Conservation (phyloP, 148 eudicot genomes). For the Rhododendron williamsianum region DNA sequence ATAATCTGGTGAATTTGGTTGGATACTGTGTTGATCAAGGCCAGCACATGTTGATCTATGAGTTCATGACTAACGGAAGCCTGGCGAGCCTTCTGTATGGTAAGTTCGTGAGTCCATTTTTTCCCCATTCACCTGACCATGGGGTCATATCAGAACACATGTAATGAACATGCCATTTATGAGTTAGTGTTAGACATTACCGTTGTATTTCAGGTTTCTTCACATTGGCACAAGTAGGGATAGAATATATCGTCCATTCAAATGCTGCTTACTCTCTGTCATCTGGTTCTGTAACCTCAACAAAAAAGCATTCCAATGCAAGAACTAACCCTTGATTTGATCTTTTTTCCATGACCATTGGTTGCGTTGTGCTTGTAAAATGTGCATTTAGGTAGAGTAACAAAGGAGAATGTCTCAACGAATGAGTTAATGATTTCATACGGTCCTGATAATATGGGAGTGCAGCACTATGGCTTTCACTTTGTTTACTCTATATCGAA, state of each 20-base stretch:
- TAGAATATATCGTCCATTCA: background rate
- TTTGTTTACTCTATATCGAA: background rate
- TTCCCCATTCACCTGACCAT: background rate
- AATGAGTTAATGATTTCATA: background rate
- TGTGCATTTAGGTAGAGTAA: background rate
- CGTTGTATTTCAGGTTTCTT: background rate
- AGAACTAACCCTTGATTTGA: background rate
- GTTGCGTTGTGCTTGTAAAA: background rate
- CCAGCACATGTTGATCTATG: slow-evolving; percentile 78
- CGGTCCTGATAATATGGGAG: background rate
- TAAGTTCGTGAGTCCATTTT: slow-evolving; percentile 25
- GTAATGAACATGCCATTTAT: background rate
- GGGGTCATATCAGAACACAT: background rate
- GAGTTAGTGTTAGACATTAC: background rate
- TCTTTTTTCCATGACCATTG: background rate
- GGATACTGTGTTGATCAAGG: slow-evolving; percentile 98
- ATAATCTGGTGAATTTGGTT: slow-evolving; percentile 92
- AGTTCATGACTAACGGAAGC: slow-evolving; percentile 96
- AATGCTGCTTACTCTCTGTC: background rate
- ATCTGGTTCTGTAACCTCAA: background rate
- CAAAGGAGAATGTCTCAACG: background rate
- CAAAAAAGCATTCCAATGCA: background rate
- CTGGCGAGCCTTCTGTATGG: slow-evolving; percentile 75
- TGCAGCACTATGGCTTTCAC: background rate
- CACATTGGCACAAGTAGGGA: background rate